phyloP scores from a whole-genome alignment of 495 filamentous ascomycete species.

The Massariosphaeria phaeospora region DNA sequence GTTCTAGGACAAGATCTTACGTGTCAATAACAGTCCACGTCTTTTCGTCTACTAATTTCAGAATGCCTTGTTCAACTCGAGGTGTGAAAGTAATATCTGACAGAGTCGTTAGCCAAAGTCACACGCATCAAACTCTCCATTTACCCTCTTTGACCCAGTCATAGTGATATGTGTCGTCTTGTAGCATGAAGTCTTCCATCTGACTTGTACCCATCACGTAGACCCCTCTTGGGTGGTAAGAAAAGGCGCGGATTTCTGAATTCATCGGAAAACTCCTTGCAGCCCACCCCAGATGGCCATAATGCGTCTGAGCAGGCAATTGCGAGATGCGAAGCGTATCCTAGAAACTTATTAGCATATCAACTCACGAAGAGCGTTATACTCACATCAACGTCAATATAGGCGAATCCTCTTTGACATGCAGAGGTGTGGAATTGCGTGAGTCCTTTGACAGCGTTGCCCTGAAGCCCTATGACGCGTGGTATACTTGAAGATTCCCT shows the following conservation, averaged over 20 bases:
- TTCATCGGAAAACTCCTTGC: slow-evolving; percentile 62
- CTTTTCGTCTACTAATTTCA: slow-evolving; percentile 70
- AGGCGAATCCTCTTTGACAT: slow-evolving; percentile 78
- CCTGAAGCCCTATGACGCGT: slow-evolving; percentile 64
- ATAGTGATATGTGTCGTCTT: slow-evolving; percentile 73
- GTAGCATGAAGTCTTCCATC: slow-evolving; percentile 67
- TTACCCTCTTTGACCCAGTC: slow-evolving; percentile 70
- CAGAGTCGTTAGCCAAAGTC: not conserved
- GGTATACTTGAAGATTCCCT: slow-evolving; percentile 71
- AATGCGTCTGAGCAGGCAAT: slow-evolving; percentile 58
- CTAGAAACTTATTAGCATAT: slow-evolving; percentile 31
- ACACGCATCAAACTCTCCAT: not conserved
- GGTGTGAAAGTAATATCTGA: slow-evolving; percentile 59
- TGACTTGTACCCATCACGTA: slow-evolving; percentile 72
- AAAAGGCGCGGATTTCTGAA: slow-evolving; percentile 65
- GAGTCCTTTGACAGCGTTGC: slow-evolving; percentile 58
- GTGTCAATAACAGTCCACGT: slow-evolving; percentile 74
- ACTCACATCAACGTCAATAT: slow-evolving; percentile 57
- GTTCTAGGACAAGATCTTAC: slow-evolving; percentile 35
- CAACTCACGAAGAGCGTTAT: not conserved
- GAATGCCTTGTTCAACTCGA: slow-evolving; percentile 56
- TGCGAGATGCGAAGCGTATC: slow-evolving; percentile 62
- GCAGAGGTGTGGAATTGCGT: slow-evolving; percentile 65
- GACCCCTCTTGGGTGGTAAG: slow-evolving; percentile 68
- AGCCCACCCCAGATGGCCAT: slow-evolving; percentile 64